Conservation (phyloP, 345 rosid genomes). For the Eucalyptus decipiens region DNA sequence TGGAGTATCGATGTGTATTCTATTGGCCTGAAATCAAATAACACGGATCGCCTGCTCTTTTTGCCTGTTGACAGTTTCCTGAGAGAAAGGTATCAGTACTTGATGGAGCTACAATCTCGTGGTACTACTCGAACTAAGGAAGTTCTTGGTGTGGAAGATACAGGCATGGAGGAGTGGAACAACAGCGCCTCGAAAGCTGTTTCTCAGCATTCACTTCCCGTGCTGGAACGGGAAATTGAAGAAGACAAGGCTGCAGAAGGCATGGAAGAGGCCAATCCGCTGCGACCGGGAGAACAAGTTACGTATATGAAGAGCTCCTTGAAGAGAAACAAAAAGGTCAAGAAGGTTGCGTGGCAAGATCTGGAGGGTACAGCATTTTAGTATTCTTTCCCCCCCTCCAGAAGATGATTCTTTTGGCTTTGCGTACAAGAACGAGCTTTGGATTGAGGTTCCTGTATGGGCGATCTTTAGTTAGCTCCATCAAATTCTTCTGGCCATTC, state of each 20-base stretch:
- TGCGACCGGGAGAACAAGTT: neutral
- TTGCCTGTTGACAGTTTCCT: neutral
- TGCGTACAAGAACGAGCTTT: neutral
- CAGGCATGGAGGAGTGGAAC: neutral
- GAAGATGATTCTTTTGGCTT: neutral
- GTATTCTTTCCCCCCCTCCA: neutral
- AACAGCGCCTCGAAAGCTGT: neutral
- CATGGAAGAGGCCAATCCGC: neutral
- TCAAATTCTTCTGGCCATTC: neutral
- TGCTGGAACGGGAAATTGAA: neutral
- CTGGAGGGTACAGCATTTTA: conserved; percentile 1
- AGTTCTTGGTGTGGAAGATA: neutral
- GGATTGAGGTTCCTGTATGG: neutral
- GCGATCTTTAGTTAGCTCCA: neutral
- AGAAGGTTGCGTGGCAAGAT: conserved; percentile 30
- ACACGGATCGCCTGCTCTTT: neutral
- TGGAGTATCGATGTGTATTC: neutral
- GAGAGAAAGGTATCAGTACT: neutral
- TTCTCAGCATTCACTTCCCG: neutral
- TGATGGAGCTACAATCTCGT: neutral
- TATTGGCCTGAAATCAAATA: neutral
- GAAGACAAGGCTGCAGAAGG: neutral
- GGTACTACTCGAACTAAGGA: neutral
- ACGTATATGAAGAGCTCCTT: neutral
- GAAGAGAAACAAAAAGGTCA: conserved; percentile 1